Evolutionary conservation across 2,329 filamentous ascomycete species (phyloP), one percentile per base, ranked within the genome.

Genomic region (Clonostachys rosea): DNA sequence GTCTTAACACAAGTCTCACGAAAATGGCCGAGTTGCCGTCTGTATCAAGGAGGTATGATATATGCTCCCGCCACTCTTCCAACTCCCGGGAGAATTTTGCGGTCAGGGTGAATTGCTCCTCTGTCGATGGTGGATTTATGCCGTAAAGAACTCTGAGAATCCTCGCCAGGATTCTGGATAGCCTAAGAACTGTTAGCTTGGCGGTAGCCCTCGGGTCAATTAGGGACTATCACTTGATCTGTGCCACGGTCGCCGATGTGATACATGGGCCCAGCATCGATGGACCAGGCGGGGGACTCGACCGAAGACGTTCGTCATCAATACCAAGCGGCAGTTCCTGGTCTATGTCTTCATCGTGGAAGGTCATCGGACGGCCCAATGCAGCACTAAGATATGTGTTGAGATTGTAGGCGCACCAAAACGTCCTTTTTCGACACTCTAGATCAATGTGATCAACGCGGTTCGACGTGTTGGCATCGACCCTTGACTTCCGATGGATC

Each of bases 291-390:
- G 46, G 46, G 1, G 17, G 44, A 40, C 17, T 49, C 78, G 68
- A 46, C 71, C 69, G 49, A n/a, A 48, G 20, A 34, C 40, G 18
- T 6, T 44, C 10, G 37, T 85, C 81, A 47, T 82, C 78, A 7
- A 81, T 68, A 18, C 67, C 62, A 8, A 68, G 64, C 0, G 82
- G 82, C 13, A 82, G 62, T 14, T 80, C 75, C 51, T 84, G 79
- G 50, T 85, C 81, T 44, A 85, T 83, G 47, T 84, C 81, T 41
- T 84, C 81, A 43, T 85, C 79, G 49, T 82, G 82, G 43, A 85
- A 79, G 3, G 81, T 72, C 14, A 76, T 64, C 2, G 83, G 83
- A 16, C 82, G 68, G 2, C 83, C 83, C 10, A 85, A 70, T 44
- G 81, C 76, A 17, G 79, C 76, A 47, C 81, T 81, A 12, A 87